phyloP scores from a whole-genome alignment of 2,329 filamentous ascomycete genomes.

The Hymenoscyphus fraxineus region DNA sequence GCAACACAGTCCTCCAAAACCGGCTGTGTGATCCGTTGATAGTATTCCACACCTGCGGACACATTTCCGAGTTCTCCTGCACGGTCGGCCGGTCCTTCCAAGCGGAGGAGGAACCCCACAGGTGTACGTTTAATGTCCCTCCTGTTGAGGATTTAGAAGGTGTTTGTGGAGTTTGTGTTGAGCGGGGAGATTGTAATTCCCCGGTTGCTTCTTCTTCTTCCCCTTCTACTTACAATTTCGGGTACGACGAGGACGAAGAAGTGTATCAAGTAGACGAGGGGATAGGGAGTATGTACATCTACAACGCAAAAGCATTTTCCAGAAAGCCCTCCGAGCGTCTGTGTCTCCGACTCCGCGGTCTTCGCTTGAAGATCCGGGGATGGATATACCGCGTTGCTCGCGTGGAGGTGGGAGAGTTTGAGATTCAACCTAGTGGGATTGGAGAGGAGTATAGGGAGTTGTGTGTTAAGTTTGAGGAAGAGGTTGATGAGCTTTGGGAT shows the following conservation, averaged over 20 bases:
- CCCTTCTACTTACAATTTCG: background rate
- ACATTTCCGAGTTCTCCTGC: background rate
- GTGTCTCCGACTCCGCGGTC: background rate
- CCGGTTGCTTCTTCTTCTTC: background rate
- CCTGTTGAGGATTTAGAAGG: background rate
- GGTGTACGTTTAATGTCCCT: conserved; percentile 2
- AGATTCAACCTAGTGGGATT: background rate
- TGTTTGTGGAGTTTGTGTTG: background rate
- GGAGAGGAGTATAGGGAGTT: background rate
- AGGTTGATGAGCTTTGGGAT: background rate
- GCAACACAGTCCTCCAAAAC: background rate
- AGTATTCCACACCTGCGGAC: background rate
- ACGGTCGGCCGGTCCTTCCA: background rate
- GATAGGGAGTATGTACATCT: background rate
- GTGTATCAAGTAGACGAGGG: background rate
- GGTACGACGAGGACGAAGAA: too few species aligned
- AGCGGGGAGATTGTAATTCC: background rate
- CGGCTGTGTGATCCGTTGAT: background rate
- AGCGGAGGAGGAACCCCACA: background rate
- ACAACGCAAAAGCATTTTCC: background rate
- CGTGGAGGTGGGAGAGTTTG: background rate
- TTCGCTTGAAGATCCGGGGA: background rate
- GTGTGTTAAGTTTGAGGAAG: background rate
- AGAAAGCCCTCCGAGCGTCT: background rate
- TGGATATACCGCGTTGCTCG: background rate